Conservation (phyloP, 192 early-diverging fungal genomes). For the Entophlyctis luteolus region DNA sequence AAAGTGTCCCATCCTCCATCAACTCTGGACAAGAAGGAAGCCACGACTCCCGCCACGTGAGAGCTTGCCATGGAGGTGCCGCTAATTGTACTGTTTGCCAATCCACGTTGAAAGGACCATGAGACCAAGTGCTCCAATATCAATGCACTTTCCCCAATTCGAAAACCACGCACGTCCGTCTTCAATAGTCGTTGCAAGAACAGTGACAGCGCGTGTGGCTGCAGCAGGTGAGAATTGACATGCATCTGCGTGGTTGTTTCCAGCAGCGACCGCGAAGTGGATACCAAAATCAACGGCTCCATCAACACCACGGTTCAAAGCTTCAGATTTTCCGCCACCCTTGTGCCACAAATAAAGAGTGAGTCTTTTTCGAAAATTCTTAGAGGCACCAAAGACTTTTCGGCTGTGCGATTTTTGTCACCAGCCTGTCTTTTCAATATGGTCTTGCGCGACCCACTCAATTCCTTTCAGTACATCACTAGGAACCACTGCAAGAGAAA, state of each 20-base stretch:
- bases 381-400: too few relatives aligned
- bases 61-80: slow-evolving; percentile 83
- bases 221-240: slow-evolving; percentile 83
- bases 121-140: slow-evolving; percentile 51
- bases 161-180: slow-evolving; percentile 60
- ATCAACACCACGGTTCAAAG: slow-evolving; percentile 70
- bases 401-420: too few relatives aligned
- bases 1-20: slow-evolving; percentile 28
- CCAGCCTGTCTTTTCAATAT: slow-evolving; percentile 32
- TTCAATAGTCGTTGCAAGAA: slow-evolving; percentile 61
- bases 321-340: slow-evolving; percentile 74
- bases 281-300: slow-evolving; percentile 75
- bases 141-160: slow-evolving; percentile 66
- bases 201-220: slow-evolving; percentile 62
- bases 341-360: too few relatives aligned
- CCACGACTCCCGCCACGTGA: slow-evolving; percentile 69
- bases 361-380: too few relatives aligned
- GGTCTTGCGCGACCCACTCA: slow-evolving; percentile 35
- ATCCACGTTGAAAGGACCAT: slow-evolving; percentile 57
- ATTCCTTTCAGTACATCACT: slow-evolving; percentile 77
- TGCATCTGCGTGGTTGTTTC: slow-evolving; percentile 91
- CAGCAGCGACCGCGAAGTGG: slow-evolving; percentile 91
- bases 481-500: too few relatives aligned
- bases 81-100: slow-evolving; percentile 68
- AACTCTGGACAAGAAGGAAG: slow-evolving; percentile 31